Conservation (phyloP, 768 basidiomycete species). For the Pleurotus djamor region DNA sequence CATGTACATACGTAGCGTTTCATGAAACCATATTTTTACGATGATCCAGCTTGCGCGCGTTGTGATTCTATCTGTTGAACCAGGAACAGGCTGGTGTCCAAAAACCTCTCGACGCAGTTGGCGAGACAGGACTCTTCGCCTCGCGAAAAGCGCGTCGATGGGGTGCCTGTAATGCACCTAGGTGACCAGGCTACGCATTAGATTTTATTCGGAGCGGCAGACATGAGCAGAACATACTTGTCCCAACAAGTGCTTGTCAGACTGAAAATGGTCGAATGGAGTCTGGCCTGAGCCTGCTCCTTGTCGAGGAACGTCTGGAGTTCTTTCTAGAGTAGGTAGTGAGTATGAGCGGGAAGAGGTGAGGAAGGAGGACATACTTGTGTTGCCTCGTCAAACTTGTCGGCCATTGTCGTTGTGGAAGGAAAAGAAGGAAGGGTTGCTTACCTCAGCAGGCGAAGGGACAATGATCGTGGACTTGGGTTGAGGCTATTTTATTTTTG, state of each 20-base stretch:
- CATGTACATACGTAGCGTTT: slow-evolving; percentile 4
- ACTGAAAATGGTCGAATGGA: slow-evolving; percentile 70
- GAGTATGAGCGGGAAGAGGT: neutral
- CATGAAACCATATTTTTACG: neutral
- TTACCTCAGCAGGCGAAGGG: slow-evolving; percentile 7
- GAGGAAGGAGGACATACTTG: slow-evolving; percentile 42
- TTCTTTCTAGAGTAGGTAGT: slow-evolving; percentile 61
- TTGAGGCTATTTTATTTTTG: too few species aligned
- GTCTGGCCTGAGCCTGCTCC: slow-evolving; percentile 68
- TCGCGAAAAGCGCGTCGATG: slow-evolving; percentile 75
- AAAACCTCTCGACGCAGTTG: slow-evolving; percentile 91
- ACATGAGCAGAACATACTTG: slow-evolving; percentile 50
- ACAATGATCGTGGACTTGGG: neutral
- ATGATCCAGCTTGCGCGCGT: slow-evolving; percentile 19
- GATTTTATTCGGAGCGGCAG: neutral
- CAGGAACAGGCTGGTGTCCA: slow-evolving; percentile 84
- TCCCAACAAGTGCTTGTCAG: slow-evolving; percentile 90
- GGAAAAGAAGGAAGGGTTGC: slow-evolving; percentile 6
- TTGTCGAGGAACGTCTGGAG: slow-evolving; percentile 75
- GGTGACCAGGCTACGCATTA: slow-evolving; percentile 6
- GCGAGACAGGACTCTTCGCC: slow-evolving; percentile 79
- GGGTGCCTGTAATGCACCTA: slow-evolving; percentile 81
- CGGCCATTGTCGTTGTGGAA: slow-evolving; percentile 36
- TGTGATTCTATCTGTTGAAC: slow-evolving; percentile 64
- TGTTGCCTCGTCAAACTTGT: slow-evolving; percentile 76